Conservation (phyloP, 371 early-diverging fungal species). For the Circinella minor region DNA sequence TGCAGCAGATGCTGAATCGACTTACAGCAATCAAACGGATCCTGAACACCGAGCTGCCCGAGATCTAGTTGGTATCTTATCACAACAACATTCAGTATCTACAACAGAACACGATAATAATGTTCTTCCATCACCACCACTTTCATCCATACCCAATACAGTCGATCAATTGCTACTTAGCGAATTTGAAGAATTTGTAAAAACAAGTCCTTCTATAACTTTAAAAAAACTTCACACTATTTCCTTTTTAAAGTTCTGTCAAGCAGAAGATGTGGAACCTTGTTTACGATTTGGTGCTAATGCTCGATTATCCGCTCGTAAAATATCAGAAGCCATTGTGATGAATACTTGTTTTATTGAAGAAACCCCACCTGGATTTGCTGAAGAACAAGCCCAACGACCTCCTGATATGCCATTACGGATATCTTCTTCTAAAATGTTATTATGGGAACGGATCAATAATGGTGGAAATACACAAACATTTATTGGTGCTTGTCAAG, state of each 20-base stretch:
- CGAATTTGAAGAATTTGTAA: slow-evolving; percentile 85
- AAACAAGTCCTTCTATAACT: slow-evolving; percentile 59
- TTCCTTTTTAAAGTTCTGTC: slow-evolving; percentile 82
- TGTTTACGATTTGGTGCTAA: slow-evolving; percentile 89
- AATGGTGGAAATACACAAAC: slow-evolving; percentile 44
- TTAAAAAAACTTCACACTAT: slow-evolving; percentile 75
- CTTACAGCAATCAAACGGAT: slow-evolving; percentile 5
- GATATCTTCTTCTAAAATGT: slow-evolving; percentile 59
- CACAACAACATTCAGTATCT: neutral
- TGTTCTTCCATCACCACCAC: neutral
- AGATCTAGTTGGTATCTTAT: slow-evolving; percentile 15
- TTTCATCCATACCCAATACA: slow-evolving; percentile 6
- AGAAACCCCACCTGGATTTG: slow-evolving; percentile 71
- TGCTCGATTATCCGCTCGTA: slow-evolving; percentile 81
- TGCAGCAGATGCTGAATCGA: slow-evolving; percentile 11
- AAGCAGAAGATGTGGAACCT: slow-evolving; percentile 89
- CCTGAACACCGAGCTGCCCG: slow-evolving; percentile 22
- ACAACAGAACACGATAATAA: neutral
- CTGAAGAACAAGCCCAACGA: slow-evolving; percentile 68
- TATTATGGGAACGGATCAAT: slow-evolving; percentile 72
- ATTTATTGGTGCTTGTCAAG: slow-evolving; percentile 76
- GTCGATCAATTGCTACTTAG: slow-evolving; percentile 69
- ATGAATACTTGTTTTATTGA: slow-evolving; percentile 80
- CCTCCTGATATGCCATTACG: slow-evolving; percentile 56
- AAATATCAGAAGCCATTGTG: slow-evolving; percentile 87